A percentile compares a stretch with the other conserved stretches of the same genome.
Evolutionary conservation across 164 flowering plant species (phyloP).

Genomic region (Platanus orientalis): DNA sequence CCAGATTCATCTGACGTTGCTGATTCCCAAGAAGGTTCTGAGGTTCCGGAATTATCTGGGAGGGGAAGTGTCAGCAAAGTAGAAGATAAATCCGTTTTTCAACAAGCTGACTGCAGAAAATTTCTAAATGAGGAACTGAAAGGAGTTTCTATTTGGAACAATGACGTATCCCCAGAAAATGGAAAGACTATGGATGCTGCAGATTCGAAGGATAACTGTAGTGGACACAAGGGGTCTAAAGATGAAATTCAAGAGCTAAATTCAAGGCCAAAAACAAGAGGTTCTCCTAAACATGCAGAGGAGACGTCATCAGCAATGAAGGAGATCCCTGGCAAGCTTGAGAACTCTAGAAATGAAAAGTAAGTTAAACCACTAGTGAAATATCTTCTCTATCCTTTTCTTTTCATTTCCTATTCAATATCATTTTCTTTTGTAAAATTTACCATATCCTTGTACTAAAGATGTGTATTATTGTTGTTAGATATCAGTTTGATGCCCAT

Average conservation of each 20-base stretch:
- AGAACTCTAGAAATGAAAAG: conserved; percentile 16
- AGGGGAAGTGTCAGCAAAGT: conserved; percentile 16
- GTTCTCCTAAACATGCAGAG: conserved; percentile 25
- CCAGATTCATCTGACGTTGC: conserved; percentile 15
- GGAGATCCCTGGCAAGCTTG: conserved; percentile 17
- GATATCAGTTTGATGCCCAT: conserved; percentile 17
- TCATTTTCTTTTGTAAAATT: no score
- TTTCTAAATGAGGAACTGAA: conserved; percentile 14
- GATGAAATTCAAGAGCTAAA: conserved; percentile 14
- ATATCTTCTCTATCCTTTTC: background rate
- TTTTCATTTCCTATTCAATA: background rate
- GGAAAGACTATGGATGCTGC: conserved; percentile 11
- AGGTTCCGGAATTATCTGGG: conserved; percentile 13
- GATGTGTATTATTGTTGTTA: conserved; percentile 10
- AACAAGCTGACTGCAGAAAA: conserved; percentile 7
- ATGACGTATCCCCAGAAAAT: conserved; percentile 20
- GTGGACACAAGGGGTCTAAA: conserved; percentile 19
- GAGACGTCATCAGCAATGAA: conserved; percentile 20
- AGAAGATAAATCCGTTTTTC: conserved; percentile 19
- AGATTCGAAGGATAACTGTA: conserved; percentile 14
- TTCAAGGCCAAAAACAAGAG: conserved; percentile 8
- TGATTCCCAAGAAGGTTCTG: conserved; percentile 16
- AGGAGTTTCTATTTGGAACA: conserved; percentile 21
- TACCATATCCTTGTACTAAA: background rate
- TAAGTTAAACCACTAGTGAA: conserved; percentile 6